These are phyloP conservation scores for Phyllosticta ampelicida DNA, from an alignment of 2,329 filamentous ascomycete genomes.

Conservation along the genomic window DNA sequence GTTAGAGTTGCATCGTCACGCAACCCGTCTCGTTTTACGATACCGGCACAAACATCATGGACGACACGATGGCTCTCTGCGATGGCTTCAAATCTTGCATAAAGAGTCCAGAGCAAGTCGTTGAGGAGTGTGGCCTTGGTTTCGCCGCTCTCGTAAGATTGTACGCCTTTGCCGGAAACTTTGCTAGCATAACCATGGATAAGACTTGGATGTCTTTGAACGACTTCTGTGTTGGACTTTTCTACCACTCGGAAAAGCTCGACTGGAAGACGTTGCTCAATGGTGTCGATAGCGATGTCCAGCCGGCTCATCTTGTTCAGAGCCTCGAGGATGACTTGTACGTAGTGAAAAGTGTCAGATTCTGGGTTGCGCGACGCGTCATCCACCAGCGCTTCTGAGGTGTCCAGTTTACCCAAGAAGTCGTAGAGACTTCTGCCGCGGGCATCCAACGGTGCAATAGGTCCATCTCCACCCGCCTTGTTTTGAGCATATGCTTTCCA, in stretches of 20 bases:
- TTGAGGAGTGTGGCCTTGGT: conserved; percentile 77
- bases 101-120: conserved; percentile 83
- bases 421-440: conserved; percentile 46
- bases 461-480: conserved; percentile 25
- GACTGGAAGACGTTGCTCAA: conserved; percentile 87
- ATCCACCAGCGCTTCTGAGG: conserved; percentile 53
- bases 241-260: conserved; percentile 91
- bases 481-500: conserved; percentile 76
- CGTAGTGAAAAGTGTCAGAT: conserved; percentile 89
- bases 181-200: conserved; percentile 42
- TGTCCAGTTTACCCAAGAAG: conserved; percentile 48
- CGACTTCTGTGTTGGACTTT: conserved; percentile 88
- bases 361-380: conserved; percentile 91
- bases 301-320: conserved; percentile 81
- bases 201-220: conserved; percentile 81
- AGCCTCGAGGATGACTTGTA: conserved; percentile 76
- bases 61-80: conserved; percentile 89
- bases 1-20: conserved; percentile 52
- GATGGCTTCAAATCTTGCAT: conserved; percentile 95
- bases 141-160: conserved; percentile 51
- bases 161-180: conserved; percentile 52
- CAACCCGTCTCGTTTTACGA: conserved; percentile 69
- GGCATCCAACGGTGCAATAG: conserved; percentile 19
- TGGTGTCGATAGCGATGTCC: conserved; percentile 74
- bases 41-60: conserved; percentile 80